A percentile compares a stretch with the other conserved stretches of the same genome.
phyloP scores from a whole-genome alignment of 2,329 filamentous ascomycete genomes.

The Calonectria multiphialidica region DNA sequence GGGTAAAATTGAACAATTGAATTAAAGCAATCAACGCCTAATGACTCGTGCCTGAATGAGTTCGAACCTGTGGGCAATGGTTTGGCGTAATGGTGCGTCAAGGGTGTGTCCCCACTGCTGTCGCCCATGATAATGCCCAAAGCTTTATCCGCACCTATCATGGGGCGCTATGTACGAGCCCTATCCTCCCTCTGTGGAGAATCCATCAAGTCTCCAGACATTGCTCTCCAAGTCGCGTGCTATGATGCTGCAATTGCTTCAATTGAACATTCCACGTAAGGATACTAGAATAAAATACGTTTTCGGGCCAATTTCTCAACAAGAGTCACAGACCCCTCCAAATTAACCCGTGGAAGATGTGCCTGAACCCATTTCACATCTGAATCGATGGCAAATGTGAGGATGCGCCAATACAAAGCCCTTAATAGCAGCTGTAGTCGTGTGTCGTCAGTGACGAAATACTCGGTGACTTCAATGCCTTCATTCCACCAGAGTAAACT shows the following conservation, averaged over 20 bases:
- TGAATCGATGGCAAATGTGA: slow-evolving; percentile 24
- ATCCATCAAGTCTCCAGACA: background rate
- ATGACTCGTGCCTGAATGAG: background rate
- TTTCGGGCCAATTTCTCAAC: background rate
- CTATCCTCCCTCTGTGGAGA: background rate
- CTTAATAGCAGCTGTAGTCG: slow-evolving; percentile 3
- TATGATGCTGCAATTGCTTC: background rate
- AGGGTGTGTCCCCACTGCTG: background rate
- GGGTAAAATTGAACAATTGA: background rate
- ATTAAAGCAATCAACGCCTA: background rate
- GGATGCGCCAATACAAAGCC: slow-evolving; percentile 25
- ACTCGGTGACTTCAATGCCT: background rate
- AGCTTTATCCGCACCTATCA: slow-evolving; percentile 1
- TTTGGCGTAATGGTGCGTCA: background rate
- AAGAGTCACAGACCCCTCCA: background rate
- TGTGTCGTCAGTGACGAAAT: background rate
- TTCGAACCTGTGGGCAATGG: background rate
- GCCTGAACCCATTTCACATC: slow-evolving; percentile 17
- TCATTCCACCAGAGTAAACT: slow-evolving; percentile 6
- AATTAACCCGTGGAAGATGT: background rate
- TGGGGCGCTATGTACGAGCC: background rate
- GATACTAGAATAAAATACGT: too few relatives aligned
- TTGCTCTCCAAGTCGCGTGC: background rate
- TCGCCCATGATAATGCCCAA: background rate
- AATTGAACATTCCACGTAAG: background rate